Percentiles rank a stretch among this genome's conserved stretches.
These are phyloP conservation scores for Dictyostelium discoideum DNA, from an alignment of 78 protist species.

Conservation along the genomic window DNA sequence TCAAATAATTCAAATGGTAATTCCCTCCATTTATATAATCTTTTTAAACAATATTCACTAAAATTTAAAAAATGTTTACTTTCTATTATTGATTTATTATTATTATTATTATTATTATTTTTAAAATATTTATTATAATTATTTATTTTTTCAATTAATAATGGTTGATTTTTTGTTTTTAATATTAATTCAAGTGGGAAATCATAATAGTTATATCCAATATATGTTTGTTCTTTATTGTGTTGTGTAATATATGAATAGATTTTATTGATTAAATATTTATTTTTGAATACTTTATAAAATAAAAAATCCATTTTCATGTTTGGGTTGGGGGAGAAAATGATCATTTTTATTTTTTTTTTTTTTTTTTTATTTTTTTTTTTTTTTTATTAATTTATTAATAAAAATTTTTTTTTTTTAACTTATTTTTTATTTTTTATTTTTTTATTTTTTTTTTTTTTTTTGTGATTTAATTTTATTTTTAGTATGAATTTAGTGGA, in stretches of 20 bases:
- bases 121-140: not conserved
- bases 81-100: not conserved
- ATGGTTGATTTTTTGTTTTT: not conserved
- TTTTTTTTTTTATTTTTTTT: too few relatives aligned
- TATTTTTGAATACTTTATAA: not conserved
- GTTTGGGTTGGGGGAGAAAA: too few relatives aligned
- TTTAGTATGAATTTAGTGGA: too few relatives aligned
- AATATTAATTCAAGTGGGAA: constrained; percentile 4
- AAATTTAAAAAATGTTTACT: not conserved
- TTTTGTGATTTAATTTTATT: too few relatives aligned
- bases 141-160: not conserved
- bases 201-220: constrained; percentile 12
- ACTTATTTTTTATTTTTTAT: too few relatives aligned
- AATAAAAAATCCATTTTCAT: not conserved
- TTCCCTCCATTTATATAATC: not conserved
- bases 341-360: too few relatives aligned
- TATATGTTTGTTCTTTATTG: not conserved
- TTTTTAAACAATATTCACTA: not conserved
- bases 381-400: too few relatives aligned
- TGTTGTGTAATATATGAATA: not conserved
- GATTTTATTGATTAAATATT: not conserved
- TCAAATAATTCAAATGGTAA: not conserved
- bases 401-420: too few relatives aligned
- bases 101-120: not conserved
- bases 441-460: too few relatives aligned